Evolutionary conservation across 2,329 filamentous ascomycete species (phyloP).

Genomic region (Aspergillus awamori): DNA sequence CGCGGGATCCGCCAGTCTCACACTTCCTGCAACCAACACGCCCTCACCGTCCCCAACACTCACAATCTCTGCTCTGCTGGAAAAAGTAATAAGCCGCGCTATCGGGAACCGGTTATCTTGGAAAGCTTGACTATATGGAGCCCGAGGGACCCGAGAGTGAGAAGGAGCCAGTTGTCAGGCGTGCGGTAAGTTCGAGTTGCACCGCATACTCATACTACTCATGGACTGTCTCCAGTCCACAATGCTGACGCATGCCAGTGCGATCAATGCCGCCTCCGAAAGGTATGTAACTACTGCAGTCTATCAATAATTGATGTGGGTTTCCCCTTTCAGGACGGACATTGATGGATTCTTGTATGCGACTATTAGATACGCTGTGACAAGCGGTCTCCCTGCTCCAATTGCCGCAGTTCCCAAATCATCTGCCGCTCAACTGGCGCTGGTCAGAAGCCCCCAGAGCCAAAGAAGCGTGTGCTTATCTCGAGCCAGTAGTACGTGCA

Average conservation of each 20-base stretch:
- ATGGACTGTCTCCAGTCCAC: background rate
- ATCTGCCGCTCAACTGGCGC: slow-evolving; percentile 43
- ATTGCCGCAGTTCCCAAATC: slow-evolving; percentile 42
- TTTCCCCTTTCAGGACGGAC: background rate
- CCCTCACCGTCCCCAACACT: background rate
- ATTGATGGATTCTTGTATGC: background rate
- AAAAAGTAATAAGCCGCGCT: background rate
- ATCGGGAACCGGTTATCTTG: background rate
- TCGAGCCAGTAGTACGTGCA: slow-evolving; percentile 46
- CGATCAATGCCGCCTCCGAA: slow-evolving; percentile 39
- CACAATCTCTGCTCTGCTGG: background rate
- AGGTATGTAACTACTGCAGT: slow-evolving; percentile 26
- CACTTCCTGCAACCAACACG: background rate
- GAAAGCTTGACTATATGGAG: slow-evolving; percentile 27
- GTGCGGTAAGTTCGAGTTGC: slow-evolving; percentile 34
- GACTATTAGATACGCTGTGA: slow-evolving; percentile 44
- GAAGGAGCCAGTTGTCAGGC: slow-evolving; percentile 26
- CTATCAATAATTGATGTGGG: background rate
- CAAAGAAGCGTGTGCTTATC: slow-evolving; percentile 44
- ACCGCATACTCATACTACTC: background rate
- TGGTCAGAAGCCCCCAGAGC: slow-evolving; percentile 39
- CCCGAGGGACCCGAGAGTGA: slow-evolving; percentile 34
- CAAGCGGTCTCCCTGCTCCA: slow-evolving; percentile 46
- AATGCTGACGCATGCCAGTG: slow-evolving; percentile 29
- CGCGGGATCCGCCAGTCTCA: slow-evolving; percentile 22